These are phyloP conservation scores for Torrubiella hemipterigena DNA, from an alignment of 2,329 filamentous ascomycete species.

Conservation along the genomic window DNA sequence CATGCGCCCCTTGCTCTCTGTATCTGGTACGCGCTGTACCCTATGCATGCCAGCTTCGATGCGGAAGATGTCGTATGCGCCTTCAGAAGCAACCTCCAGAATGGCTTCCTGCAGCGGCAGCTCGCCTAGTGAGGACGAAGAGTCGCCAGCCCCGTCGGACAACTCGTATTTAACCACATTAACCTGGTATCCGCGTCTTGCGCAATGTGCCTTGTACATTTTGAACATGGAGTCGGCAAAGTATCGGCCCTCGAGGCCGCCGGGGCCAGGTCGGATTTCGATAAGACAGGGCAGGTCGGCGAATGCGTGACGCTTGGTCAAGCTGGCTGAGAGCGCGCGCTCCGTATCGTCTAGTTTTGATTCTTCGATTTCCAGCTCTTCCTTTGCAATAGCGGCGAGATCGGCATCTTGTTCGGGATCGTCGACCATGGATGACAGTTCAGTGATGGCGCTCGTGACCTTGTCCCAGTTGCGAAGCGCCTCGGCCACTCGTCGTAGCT, in stretches of 20 bases:
- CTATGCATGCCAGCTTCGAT: slow-evolving; percentile 90
- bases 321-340: slow-evolving; percentile 56
- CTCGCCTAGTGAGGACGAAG: slow-evolving; percentile 45
- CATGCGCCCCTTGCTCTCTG: slow-evolving; percentile 80
- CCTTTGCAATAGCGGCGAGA: slow-evolving; percentile 64
- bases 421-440: slow-evolving; percentile 38
- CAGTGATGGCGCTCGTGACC: slow-evolving; percentile 37
- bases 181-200: slow-evolving; percentile 51
- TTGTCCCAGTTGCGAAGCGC: slow-evolving; percentile 48
- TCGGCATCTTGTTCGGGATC: slow-evolving; percentile 46
- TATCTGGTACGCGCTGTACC: slow-evolving; percentile 85
- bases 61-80: slow-evolving; percentile 71
- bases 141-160: slow-evolving; percentile 48
- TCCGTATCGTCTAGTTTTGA: slow-evolving; percentile 51
- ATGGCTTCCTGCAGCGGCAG: slow-evolving; percentile 74
- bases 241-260: slow-evolving; percentile 80
- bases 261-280: slow-evolving; percentile 84
- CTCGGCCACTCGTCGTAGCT: slow-evolving; percentile 43
- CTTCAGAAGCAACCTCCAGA: slow-evolving; percentile 64
- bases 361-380: slow-evolving; percentile 63
- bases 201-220: slow-evolving; percentile 81
- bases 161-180: slow-evolving; percentile 71
- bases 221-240: slow-evolving; percentile 79
- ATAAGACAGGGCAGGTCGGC: slow-evolving; percentile 80
- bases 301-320: slow-evolving; percentile 85